Evolutionary conservation across 2,329 filamentous ascomycete species (phyloP).

Genomic region (Cordyceps cicadae): DNA sequence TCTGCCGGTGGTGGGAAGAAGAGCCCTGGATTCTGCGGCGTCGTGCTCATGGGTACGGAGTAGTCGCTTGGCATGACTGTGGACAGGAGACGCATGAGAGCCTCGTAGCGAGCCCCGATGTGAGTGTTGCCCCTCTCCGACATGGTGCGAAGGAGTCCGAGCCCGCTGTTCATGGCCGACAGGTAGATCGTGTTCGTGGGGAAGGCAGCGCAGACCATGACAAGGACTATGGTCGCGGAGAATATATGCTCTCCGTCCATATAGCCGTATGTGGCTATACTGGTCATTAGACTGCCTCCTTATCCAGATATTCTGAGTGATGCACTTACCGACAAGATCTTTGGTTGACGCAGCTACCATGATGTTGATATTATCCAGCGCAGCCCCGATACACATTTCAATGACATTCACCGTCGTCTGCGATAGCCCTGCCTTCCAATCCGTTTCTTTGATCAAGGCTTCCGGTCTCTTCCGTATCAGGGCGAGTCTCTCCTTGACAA

Average conservation of each 20-base stretch:
- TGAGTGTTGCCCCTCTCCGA: conserved; percentile 44
- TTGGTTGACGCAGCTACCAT: conserved; percentile 40
- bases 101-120: conserved; percentile 29
- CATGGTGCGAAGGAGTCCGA: conserved; percentile 41
- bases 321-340: conserved; percentile 37
- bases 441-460: conserved; percentile 14
- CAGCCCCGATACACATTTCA: conserved; percentile 43
- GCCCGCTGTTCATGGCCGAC: conserved; percentile 35
- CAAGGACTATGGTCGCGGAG: conserved; percentile 43
- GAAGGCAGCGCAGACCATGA: conserved; percentile 47
- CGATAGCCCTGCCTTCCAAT: conserved; percentile 40
- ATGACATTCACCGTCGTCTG: conserved; percentile 41
- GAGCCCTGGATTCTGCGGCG: background rate
- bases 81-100: conserved; percentile 23
- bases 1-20: background rate
- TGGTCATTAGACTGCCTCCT: background rate
- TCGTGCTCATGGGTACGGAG: background rate
- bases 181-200: conserved; percentile 34
- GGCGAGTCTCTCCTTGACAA: conserved; percentile 40
- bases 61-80: conserved; percentile 17
- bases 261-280: conserved; percentile 44
- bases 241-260: conserved; percentile 50
- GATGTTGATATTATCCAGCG: conserved; percentile 38
- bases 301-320: background rate
- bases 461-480: conserved; percentile 16